Base-by-base conservation (phyloP, 202 grass and related monocot species). In the Musa balbisiana region DNA sequence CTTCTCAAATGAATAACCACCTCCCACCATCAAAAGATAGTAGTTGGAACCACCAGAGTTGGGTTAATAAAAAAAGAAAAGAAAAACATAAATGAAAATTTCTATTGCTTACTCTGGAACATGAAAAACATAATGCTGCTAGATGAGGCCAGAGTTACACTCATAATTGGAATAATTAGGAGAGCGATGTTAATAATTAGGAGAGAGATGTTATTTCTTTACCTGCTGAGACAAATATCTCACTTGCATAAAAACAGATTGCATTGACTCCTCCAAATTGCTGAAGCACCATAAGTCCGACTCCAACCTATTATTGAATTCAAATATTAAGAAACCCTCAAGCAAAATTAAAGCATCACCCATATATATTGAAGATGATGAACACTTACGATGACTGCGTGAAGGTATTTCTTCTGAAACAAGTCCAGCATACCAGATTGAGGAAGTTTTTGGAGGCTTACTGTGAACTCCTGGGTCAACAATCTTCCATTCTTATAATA, bases 171-270 rank as follows among this genome's bases (percentile, higher is more conserved):
- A 20, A 33, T 43, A 17, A 19, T 60, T n/a, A 19, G 56, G 4
- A 26, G 14, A 67, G 15, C 13, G 17, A 15, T 52, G 73, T 67
- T 53, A 27, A 29, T 33, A 17, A 19, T 59, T 19, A n/a, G 19
- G 5, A 26, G 14, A 67, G 16, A 25, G 17, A 15, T 52, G 65
- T 67, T 54, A 29, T 62, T 55, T 60, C 64, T 80, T 83, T 86
- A 96, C 92, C 92, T 14, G 92, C 92, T 21, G 92, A 96, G 53
- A 92, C 85, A 84, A 96, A 96, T 85, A 96, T 96, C 77, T 96
- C 87, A 79, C 87, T 96, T 20, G 89, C 89, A 51, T 96, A 96
- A 67, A 96, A 96, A 74, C 76, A 76, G 71, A 92, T 86, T 23
- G 87, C 92, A 88, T 96, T 96, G 33, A 92, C 85, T 88, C 92